phyloP scores from a whole-genome alignment of 2,329 filamentous ascomycete species.

The Amauroascus niger region DNA sequence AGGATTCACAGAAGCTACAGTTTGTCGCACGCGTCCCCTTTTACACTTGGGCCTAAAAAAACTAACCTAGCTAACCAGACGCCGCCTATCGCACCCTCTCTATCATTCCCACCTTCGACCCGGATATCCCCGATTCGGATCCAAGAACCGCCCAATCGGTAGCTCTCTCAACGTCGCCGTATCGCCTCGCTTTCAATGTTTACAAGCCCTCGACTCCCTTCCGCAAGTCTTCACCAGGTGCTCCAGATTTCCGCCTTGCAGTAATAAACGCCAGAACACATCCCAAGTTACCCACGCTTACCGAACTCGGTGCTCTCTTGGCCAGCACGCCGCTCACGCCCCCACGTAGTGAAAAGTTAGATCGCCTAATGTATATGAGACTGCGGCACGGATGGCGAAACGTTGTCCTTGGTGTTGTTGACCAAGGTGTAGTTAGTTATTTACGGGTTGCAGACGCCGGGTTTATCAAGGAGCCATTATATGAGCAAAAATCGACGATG shows the following conservation, averaged over 20 bases:
- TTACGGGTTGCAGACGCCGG: constrained; percentile 68
- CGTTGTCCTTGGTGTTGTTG: constrained; percentile 77
- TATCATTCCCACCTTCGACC: constrained; percentile 63
- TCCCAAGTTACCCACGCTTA: constrained; percentile 60
- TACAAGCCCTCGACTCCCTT: constrained; percentile 67
- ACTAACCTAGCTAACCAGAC: constrained; percentile 46
- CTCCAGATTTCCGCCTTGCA: constrained; percentile 75
- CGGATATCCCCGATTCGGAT: constrained; percentile 29
- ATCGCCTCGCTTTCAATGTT: constrained; percentile 66
- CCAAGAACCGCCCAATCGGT: constrained; percentile 17
- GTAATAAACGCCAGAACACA: constrained; percentile 64
- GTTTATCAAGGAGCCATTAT: constrained; percentile 67
- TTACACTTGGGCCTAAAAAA: neutral
- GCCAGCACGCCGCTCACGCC: constrained; percentile 62
- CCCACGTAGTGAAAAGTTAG: constrained; percentile 42
- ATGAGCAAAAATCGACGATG: constrained; percentile 37
- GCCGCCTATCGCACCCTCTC: constrained; percentile 68
- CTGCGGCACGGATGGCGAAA: constrained; percentile 78
- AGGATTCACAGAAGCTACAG: constrained; percentile 48
- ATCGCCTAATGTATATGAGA: constrained; percentile 56
- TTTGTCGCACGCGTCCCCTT: constrained; percentile 20
- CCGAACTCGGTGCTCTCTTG: constrained; percentile 61
- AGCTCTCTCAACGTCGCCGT: constrained; percentile 36
- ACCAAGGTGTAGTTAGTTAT: constrained; percentile 83
- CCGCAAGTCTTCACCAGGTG: constrained; percentile 66